Evolutionary conservation across 805 yeast genomes (phyloP), one percentile per base, ranked within the genome.

Genomic region (Candida ponderosae): DNA sequence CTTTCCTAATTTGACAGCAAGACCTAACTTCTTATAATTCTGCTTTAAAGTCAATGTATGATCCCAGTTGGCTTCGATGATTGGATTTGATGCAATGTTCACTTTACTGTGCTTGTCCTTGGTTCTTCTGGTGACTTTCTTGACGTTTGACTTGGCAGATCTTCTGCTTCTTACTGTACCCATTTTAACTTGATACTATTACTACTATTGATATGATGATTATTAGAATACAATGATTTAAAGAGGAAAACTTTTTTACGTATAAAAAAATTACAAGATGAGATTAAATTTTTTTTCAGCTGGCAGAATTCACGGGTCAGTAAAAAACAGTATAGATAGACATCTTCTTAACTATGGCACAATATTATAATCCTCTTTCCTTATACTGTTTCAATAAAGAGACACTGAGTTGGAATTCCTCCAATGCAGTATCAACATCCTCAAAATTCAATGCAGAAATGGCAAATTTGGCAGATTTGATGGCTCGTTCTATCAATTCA

Each of bases 31-130:
- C 49, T 80, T 79, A 62, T 93, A 90, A 59, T 93, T 93, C 56
- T 93, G 97, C 36, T 77, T 70, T 42, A 89, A 63, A 0, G 97
- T 89, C 39, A 81, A 67, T 11, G 74, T 72, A 41, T 78, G 73
- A 60, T 93, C 96, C 98, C 98, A 93, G 58, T 88, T 74, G 26
- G 77, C 84, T 5, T 87, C 94, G 44, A 93, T 83, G 44, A 93
- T 74, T 2, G 95, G 84, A 54, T 87, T 86, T 0, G 84, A 69
- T 34, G 70, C 69, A 24, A 84, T 75, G 42, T 77, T 77, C 41
- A 80, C 65, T 47, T 79, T 70, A 54, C 82, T 73, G 48, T 78
- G 80, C 50, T 73, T 77, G 52, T 83, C 89, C 56, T 86, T 86
- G 34, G 56, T 57, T 46, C 79, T 70, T 57, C 93, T 73, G 23